Evolutionary conservation across 495 filamentous ascomycete genomes (phyloP), one percentile per base, ranked within the genome.

Genomic region (Aspergillus conjunctus): DNA sequence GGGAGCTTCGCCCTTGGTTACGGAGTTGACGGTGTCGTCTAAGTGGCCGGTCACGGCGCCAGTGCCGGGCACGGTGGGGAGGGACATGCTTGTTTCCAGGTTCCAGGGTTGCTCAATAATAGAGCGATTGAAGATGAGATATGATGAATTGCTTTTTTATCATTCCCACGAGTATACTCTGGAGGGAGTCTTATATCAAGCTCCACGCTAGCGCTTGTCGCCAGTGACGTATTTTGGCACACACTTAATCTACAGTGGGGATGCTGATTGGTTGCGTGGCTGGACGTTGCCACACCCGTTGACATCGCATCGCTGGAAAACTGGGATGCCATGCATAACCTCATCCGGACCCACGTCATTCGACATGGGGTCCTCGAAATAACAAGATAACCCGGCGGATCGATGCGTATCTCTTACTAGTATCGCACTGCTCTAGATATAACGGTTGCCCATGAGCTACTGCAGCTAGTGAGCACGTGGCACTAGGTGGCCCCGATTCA

Each of bases 11-110:
- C 44, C 44, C 17, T 46, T n/a, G 44, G 44, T 46, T 6, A 46
- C 44, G 14, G 44, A 46, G 44, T n/a, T 46, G 44, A 20, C 44
- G 44, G 44, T 46, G 44, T 46, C 44, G 15, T 46, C 44, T n/a
- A 46, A 20, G 15, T 46, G 44, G 7, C 44, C n/a, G 44, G 44
- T 46, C 17, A 46, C 44, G n/a, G 44, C 44, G 15, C 44, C n/a
- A 10, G 44, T 46, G 7, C 44, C 44, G 44, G 44, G 44, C 12
- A 46, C 37, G 37, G 37, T 18, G 20, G 44, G 44, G 44, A 46
- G 44, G 44, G 44, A 46, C 44, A 46, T 46, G 37, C 37, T 41
- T 11, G 37, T 2, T 46, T 3, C 34, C 34, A 39, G 34, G 14
- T 7, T 20, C 17, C 20, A 21, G 5, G 44, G 44, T 46, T 5